Evolutionary conservation across 2,329 filamentous ascomycete genomes (phyloP).

Genomic region (Aureobasidium musti): DNA sequence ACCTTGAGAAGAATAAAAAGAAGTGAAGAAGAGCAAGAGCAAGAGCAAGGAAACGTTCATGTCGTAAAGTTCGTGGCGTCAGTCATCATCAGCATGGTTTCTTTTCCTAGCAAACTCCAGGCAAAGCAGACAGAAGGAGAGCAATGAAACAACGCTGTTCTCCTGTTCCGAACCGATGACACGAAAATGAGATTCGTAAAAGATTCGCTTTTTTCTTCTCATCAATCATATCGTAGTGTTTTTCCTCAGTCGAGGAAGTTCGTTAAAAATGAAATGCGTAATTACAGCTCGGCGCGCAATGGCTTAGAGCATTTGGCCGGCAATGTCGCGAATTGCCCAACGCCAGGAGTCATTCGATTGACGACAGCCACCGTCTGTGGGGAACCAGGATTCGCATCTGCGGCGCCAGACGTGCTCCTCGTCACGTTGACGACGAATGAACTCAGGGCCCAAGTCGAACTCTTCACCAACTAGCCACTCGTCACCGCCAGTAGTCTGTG

Average conservation of each 20-base stretch:
- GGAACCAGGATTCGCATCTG: conserved; percentile 85
- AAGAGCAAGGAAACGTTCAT: conserved; percentile 8
- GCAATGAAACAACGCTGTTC: conserved; percentile 1
- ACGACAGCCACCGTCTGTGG: conserved; percentile 54
- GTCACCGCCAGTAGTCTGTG: conserved; percentile 47
- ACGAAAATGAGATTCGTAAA: conserved; percentile 22
- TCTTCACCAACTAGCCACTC: conserved; percentile 78
- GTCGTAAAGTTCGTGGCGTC: conserved; percentile 24
- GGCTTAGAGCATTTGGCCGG: conserved; percentile 26
- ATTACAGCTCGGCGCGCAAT: not conserved
- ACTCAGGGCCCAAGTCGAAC: conserved; percentile 95
- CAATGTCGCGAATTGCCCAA: conserved; percentile 65
- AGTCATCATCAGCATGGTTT: conserved; percentile 14
- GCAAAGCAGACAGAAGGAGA: conserved; percentile 12
- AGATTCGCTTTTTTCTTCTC: conserved; percentile 27
- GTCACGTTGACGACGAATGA: conserved; percentile 81
- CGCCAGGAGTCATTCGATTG: conserved; percentile 66
- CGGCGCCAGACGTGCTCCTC: conserved; percentile 90
- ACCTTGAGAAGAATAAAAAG: conserved; percentile 23
- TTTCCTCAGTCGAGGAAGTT: not conserved
- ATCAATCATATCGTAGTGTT: conserved; percentile 24
- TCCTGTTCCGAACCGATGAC: conserved; percentile 10
- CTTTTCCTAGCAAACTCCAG: conserved; percentile 12
- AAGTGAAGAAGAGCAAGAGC: conserved; percentile 18
- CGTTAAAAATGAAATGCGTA: conserved; percentile 27